Base-by-base conservation (phyloP, 352 stramenopile species). In the Globisporangium paroecandrum region DNA sequence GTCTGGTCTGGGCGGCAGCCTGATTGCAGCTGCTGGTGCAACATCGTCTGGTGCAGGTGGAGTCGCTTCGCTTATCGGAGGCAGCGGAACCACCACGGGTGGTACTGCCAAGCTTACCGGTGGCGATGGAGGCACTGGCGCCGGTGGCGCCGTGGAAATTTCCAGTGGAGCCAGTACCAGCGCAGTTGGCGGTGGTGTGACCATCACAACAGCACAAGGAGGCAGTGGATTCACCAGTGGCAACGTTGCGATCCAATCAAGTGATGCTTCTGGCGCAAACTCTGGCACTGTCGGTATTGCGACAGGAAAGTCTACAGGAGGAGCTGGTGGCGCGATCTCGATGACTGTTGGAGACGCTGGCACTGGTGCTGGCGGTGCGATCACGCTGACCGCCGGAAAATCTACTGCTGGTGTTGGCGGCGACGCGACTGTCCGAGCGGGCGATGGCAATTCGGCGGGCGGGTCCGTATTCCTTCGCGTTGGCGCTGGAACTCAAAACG, bases 381-480 rank as follows among this genome's bases (percentile, higher is more conserved):
- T 89, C 24, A 79, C 70, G n/a, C 71, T 87, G 46, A 72, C 65
- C 49, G 79, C 77, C 46, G 83, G 82, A 6, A 78, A 76, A 27
- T 78, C 79, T 15, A 79, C 75, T 25, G 66, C 27, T 59, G 70
- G 58, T 18, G 73, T 71, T 10, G 83, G 83, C 25, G 83, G 83
- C 4, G 73, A 67, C 18, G 62, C 88, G 18, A 73, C 74, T 60
- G 68, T 91, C 22, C 71, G 36, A 41, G 77, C 75, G 62, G 83
- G 83, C 22, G 66, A 72, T 47, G 76, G 69, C 2, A 72, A 1
- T 25, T 41, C 29, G 20, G 18, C 47, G 4, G 82, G 82, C 34
- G 83, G 83, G 2, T 87, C 77, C 10, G 67, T 91, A 27, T 74
- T 75, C 8, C 12, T 80, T 18, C 57, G 65, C 38, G 66, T 70